These are phyloP conservation scores for Lenwebbia sp. DNA, from an alignment of 345 rosid species.

Conservation along the genomic window DNA sequence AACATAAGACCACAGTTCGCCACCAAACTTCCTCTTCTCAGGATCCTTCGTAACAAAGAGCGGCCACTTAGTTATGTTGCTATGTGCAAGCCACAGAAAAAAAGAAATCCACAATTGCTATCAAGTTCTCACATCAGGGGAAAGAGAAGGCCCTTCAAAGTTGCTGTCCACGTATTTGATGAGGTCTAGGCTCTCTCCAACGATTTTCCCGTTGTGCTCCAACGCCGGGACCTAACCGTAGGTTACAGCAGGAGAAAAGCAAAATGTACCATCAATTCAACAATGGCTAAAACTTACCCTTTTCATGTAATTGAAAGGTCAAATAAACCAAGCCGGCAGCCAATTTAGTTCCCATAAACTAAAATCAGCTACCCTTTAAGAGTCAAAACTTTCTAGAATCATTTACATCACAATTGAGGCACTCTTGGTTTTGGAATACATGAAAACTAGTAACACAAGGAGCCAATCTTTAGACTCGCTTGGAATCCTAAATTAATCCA, in stretches of 20 bases:
- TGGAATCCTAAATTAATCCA: not conserved
- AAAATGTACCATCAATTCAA: not conserved
- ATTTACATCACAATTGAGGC: not conserved
- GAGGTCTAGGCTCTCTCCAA: slow-evolving; percentile 83
- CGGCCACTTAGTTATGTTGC: not conserved
- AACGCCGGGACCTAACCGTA: slow-evolving; percentile 63
- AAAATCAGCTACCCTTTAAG: not conserved
- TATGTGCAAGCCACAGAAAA: not conserved
- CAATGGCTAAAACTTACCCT: not conserved
- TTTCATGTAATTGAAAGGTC: not conserved
- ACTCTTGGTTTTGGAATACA: not conserved
- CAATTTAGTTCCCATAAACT: not conserved
- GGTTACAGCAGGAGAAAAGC: not conserved
- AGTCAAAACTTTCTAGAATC: not conserved
- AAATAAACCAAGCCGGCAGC: not conserved
- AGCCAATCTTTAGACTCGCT: not conserved
- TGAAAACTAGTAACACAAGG: not conserved
- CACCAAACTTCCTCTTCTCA: slow-evolving; percentile 45
- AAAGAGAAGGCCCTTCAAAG: slow-evolving; percentile 77
- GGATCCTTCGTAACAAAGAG: slow-evolving; percentile 38
- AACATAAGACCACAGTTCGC: slow-evolving; percentile 41
- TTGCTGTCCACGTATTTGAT: slow-evolving; percentile 60
- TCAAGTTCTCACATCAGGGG: slow-evolving; percentile 32
- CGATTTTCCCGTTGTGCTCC: slow-evolving; percentile 81
- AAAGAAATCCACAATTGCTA: not conserved